Conservation (phyloP, 2,329 filamentous ascomycete genomes). For the Talaromyces sp. region DNA sequence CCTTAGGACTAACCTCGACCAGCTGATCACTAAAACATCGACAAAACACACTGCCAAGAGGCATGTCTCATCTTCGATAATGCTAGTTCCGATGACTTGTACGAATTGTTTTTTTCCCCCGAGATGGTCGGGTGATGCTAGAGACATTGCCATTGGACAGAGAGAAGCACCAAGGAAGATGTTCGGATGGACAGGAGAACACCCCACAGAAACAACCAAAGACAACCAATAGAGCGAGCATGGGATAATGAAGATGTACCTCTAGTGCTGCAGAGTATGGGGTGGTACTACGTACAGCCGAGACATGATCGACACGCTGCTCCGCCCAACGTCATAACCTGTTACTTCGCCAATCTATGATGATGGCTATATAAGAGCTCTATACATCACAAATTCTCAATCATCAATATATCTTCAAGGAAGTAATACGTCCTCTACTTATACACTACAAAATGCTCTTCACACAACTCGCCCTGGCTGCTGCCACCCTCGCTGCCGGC, state of each 20-base stretch:
- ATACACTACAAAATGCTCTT: conserved; percentile 10
- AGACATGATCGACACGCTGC: conserved; percentile 10
- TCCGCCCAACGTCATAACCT: background rate
- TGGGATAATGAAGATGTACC: background rate
- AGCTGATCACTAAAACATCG: conserved; percentile 4
- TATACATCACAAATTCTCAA: background rate
- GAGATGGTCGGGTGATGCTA: background rate
- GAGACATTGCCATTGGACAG: background rate
- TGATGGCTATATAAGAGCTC: background rate
- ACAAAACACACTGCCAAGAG: background rate
- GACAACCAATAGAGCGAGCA: background rate
- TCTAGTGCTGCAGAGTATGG: background rate
- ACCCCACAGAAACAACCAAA: background rate
- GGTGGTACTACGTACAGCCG: background rate
- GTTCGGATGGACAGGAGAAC: background rate
- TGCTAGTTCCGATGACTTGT: background rate
- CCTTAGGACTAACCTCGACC: background rate
- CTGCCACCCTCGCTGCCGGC: conserved; percentile 29
- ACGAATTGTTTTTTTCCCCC: background rate
- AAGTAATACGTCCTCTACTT: too few relatives aligned
- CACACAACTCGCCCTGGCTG: conserved; percentile 15
- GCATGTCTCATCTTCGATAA: background rate
- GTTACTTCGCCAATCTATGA: background rate
- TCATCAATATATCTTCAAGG: background rate
- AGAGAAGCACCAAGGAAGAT: background rate